Percentiles rank a stretch among this genome's conserved stretches.
Conservation (phyloP, 164 flowering plant genomes). For the Umbellularia californica region DNA sequence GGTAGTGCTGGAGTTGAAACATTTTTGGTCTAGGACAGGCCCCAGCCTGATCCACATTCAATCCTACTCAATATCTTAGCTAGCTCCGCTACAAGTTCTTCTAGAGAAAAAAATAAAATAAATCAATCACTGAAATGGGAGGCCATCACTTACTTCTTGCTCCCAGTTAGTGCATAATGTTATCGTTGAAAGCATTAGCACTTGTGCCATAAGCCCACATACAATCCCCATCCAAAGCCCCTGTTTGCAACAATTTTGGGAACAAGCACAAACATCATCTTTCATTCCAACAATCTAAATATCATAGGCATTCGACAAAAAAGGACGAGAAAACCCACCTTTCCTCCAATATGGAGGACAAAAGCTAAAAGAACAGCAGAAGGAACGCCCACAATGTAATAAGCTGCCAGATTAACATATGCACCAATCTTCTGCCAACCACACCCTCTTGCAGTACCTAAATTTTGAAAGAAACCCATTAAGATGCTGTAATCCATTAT, state of each 20-base stretch:
- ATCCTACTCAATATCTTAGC: background rate
- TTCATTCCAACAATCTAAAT: background rate
- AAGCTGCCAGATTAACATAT: slow-evolving; percentile 52
- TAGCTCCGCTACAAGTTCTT: no score
- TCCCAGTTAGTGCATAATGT: slow-evolving; percentile 62
- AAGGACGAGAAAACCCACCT: slow-evolving; percentile 21
- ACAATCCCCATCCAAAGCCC: slow-evolving; percentile 74
- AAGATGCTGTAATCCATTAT: background rate
- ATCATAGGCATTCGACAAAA: background rate
- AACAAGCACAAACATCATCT: background rate
- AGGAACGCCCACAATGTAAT: slow-evolving; percentile 50
- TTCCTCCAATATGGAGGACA: slow-evolving; percentile 45
- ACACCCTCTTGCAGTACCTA: slow-evolving; percentile 68
- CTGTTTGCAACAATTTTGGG: slow-evolving; percentile 18
- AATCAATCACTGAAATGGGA: background rate
- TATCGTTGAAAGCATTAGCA: slow-evolving; percentile 27
- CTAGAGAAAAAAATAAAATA: background rate
- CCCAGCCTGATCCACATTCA: background rate
- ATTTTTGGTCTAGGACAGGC: background rate
- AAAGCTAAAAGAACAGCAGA: slow-evolving; percentile 47
- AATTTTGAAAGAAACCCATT: background rate
- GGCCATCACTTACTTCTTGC: slow-evolving; percentile 43
- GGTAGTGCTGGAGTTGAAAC: background rate
- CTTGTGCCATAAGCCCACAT: slow-evolving; percentile 54
- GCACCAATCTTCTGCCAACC: slow-evolving; percentile 61